Evolutionary conservation across 2,329 filamentous ascomycete genomes (phyloP), one percentile per base, ranked within the genome.

Genomic region (Aspergillus alliaceus): DNA sequence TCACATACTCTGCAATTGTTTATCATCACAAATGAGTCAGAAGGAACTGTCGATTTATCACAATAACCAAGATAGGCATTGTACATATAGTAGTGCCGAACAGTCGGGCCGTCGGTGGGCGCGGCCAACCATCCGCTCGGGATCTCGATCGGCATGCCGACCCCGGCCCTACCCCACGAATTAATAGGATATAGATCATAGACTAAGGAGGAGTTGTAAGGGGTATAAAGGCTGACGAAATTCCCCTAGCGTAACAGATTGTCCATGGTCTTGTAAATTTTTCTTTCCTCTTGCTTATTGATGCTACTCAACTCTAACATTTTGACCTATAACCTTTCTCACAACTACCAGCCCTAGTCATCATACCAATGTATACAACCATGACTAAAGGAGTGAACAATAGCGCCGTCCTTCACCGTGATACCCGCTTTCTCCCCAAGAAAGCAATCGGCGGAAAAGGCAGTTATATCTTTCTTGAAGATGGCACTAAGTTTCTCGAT

Each of bases 401-500:
- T 6, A 72, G 68, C 61, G 67, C 73, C n/a, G 72, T 85, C 24
- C 74, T 86, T 37, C 82, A 86, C 64, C 77, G 83, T 35, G 76
- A 80, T 51, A 76, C 83, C 2, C 77, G 77, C 53, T 64, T 75
- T 29, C 59, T 75, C 20, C 79, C 83, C n/a, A 71, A 75, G 51
- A 75, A 72, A 49, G 82, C 83, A 4, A 68, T 77, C 9, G 78
- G 75, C 0, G 84, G 79, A 5, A 71, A 77, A 54, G 83, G 82
- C 11, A 77, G 80, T 61, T 82, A 80, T 58, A 71, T 86, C n/a
- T 72, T 76, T 32, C 74, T 86, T 1, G 75, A 76, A 62, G 79
- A 80, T 66, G 87, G 86, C 1, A 79, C 82, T 24, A 77, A 75
- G 32, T 82, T 95, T 42, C 81, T 92, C 14, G 90, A 95, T 70